phyloP scores from a whole-genome alignment of 495 filamentous ascomycete species.

The Penicillium pancosmium region DNA sequence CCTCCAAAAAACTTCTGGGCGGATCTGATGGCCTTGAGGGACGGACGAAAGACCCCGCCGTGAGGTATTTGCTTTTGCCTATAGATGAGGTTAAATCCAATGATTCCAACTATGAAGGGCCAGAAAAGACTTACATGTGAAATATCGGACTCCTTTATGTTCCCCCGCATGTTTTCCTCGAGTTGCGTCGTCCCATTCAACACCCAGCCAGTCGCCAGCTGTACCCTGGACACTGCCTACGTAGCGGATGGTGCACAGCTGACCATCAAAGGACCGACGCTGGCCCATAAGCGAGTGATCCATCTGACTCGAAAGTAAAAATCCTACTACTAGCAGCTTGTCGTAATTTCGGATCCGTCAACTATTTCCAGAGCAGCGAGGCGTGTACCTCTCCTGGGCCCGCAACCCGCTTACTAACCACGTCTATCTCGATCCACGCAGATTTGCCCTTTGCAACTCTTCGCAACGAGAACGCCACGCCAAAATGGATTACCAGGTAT shows the following conservation, averaged over 20 bases:
- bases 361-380: not conserved
- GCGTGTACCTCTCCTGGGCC: constrained; percentile 1
- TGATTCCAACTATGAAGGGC: not conserved
- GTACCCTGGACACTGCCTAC: constrained; percentile 76
- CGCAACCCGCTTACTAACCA: constrained; percentile 32
- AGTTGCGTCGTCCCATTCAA: constrained; percentile 90
- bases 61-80: constrained; percentile 68
- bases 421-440: constrained; percentile 14
- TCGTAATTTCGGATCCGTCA: not conserved
- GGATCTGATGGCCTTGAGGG: constrained; percentile 70
- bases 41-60: constrained; percentile 83
- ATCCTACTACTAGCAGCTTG: not conserved
- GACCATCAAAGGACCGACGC: constrained; percentile 74
- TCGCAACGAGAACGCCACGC: constrained; percentile 11
- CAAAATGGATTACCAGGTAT: constrained; percentile 65
- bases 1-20: constrained; percentile 73
- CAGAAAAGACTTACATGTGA: constrained; percentile 64
- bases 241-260: constrained; percentile 83
- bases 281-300: constrained; percentile 40
- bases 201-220: constrained; percentile 83
- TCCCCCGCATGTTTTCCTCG: constrained; percentile 90
- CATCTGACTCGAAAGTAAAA: constrained; percentile 5
- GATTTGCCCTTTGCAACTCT: constrained; percentile 22
- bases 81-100: constrained; percentile 16
- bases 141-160: constrained; percentile 78